Percentiles rank a stretch among this genome's conserved stretches.
These are phyloP conservation scores for Parascedosporium putredinis DNA, from an alignment of 2,329 filamentous ascomycete species.

Conservation along the genomic window DNA sequence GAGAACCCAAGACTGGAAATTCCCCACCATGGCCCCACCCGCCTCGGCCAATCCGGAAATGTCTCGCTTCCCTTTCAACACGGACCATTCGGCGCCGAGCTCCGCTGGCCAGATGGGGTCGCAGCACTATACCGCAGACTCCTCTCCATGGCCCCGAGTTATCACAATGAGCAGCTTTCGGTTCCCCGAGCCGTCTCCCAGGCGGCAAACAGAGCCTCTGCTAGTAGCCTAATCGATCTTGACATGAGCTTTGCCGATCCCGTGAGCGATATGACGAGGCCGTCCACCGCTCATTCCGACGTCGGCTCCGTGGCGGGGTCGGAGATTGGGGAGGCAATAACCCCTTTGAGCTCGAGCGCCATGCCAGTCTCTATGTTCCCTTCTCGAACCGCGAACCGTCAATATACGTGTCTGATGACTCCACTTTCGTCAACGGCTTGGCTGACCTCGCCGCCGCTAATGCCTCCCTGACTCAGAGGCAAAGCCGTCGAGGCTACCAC, in stretches of 20 bases:
- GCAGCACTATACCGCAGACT: constrained; percentile 5
- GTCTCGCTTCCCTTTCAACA: constrained; percentile 37
- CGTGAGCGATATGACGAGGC: constrained; percentile 38
- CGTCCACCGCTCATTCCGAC: constrained; percentile 51
- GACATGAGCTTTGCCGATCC: constrained; percentile 45
- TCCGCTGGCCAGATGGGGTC: constrained; percentile 10
- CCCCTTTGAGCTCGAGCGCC: constrained; percentile 54
- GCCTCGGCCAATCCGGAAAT: constrained; percentile 43
- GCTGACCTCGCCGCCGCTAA: constrained; percentile 14
- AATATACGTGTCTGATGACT: constrained; percentile 52
- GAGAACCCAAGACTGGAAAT: constrained; percentile 47
- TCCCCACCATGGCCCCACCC: constrained; percentile 41
- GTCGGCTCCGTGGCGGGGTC: constrained; percentile 45
- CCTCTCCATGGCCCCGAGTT: background rate
- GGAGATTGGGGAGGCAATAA: constrained; percentile 45
- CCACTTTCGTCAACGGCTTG: constrained; percentile 32
- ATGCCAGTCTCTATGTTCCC: constrained; percentile 43
- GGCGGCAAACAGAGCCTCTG: constrained; percentile 27
- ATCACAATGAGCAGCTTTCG: constrained; percentile 21
- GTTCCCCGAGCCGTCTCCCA: constrained; percentile 15
- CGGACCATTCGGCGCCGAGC: constrained; percentile 16
- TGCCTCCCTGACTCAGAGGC: background rate
- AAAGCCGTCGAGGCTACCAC: constrained; percentile 4
- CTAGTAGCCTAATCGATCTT: constrained; percentile 38
- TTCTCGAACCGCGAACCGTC: constrained; percentile 40